Conservation (phyloP, 306 rosid species). For the barrel medic (Medicago truncatula) region MtrunA17r5.0-ANR NC_053045.1:64086001-64086500, state of each 20-base stretch:
- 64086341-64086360: background rate
- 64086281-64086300: background rate
- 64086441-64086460: no score
- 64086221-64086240: no score
- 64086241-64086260: no score
- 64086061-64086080: background rate
- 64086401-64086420: no score
- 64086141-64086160: background rate
- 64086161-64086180: background rate
- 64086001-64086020: conserved; percentile 3
- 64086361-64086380: no score
- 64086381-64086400: no score
- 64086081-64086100: background rate
- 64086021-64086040: background rate
- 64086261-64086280: background rate
- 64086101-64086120: no score
- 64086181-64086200: background rate
- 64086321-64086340: background rate
- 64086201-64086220: no score
- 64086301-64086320: background rate
- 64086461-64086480: no score
- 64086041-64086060: background rate
- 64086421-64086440: no score
- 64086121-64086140: background rate
- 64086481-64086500: conserved; percentile 7